Base-by-base conservation (phyloP, 805 yeast genomes). In the Ogataea pilisensis region DNA sequence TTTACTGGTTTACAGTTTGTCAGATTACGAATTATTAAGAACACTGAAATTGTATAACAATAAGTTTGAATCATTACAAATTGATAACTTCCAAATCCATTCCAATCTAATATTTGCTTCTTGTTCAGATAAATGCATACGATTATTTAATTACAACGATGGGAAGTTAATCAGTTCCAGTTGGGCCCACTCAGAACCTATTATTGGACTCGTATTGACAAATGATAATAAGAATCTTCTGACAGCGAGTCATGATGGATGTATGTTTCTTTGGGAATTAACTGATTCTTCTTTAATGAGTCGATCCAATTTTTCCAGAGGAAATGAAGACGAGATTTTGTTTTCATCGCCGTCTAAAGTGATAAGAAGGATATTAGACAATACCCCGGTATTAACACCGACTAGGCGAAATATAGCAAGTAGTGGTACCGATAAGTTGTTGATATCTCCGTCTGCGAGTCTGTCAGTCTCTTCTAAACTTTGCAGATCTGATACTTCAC, bases 161-260 rank as follows among this genome's bases (percentile, higher is more conserved):
- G 83, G 81, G 1, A 72, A 62, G 37, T 68, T 68, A 8, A 33
- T 78, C 8, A 67, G 75, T 7, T 65, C 72, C 0, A 73, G 68
- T 35, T 82, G 84, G 83, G 90, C 77, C 0, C 81, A 75, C 47
- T 69, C 80, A 1, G 79, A 80, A 30, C 57, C 71, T 1, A 68
- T 80, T 5, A 55, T 74, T 12, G 73, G 76, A 0, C 42, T 81
- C 16, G 45, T 58, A 7, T 39, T 63, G 8, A 39, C 48, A 6
- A 45, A 51, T 4, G 43, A 42, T 2, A 32, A 34, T n/a, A n/a
- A 31, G 12, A 50, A 49, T 2, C 43, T 65, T 13, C 54, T 74
- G 1, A 67, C 80, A 0, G 63, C 75, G 13, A 71, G 80, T 17
- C 61, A 60, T 7, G 80, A 73, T 49, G 84, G 82, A 0, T 76